Base-by-base conservation (phyloP, 1,284 basidiomycete species). In the Mycena citricolor region DNA sequence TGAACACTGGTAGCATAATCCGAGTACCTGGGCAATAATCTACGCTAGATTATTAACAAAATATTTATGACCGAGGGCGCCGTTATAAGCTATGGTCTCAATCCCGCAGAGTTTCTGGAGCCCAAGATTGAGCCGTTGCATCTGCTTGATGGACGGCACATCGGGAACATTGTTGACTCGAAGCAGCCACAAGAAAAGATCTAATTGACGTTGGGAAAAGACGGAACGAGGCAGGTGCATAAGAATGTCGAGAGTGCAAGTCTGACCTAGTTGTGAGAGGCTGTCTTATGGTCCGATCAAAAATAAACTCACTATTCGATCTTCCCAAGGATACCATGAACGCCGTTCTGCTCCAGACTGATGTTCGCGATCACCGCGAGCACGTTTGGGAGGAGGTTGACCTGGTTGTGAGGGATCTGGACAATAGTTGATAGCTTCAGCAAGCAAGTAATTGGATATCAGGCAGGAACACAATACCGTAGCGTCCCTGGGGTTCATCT, bases 181-280 rank as follows among this genome's bases (percentile, higher is more conserved):
- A 5, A 68, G 48, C 1, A 65, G 41, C 65, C 64, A 69, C 0
- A 61, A 42, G 19, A 69, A 58, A 0, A 67, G 40, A 28, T 67
- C 65, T 3, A 65, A 52, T 32, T 68, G 62, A 2, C 53, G 47
- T 1, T 58, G 44, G 0, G 64, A 67, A 33, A 67, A 68, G 4
- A 60, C 57, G 2, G 65, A 67, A 3, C 59, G 56, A 4, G 64
- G 66, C 1, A 69, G 57, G 41, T 67, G 65, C 58, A 61, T 64
- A 0, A 68, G 31, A 10, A 67, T 57, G 32, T 68, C 63, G 0
- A 68, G 42, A 1, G 62, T 60, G 35, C 65, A 67, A 3, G 60
- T 56, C 66, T 68, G 19, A 31, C 23, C 26, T 20, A 7, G 33
- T 13, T 29, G 14, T 12, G 17, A 21, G 19, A 4, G 17, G 11